These are phyloP conservation scores for Kodamaea plutei DNA, from an alignment of 1,139 yeast species.

Conservation along the genomic window DNA sequence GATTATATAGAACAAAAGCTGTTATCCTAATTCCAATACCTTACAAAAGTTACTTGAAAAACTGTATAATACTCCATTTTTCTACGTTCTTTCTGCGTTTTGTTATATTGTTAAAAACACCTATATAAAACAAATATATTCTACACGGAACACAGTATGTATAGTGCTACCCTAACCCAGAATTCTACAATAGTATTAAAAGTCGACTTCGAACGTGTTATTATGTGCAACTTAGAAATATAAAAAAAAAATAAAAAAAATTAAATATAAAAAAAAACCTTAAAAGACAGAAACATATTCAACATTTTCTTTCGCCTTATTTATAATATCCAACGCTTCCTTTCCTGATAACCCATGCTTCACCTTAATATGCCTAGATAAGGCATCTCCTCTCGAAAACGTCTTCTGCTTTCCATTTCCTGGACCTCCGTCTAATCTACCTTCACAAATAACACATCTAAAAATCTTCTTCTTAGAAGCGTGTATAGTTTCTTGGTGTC, in stretches of 20 bases:
- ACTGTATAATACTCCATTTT: no score
- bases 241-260: constrained; percentile 5
- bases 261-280: no score
- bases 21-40: neutral
- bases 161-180: neutral
- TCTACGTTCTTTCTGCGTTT: no score
- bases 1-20: neutral
- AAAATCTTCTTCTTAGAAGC: constrained; percentile 47
- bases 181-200: neutral
- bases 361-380: constrained; percentile 46
- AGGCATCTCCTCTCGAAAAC: constrained; percentile 48
- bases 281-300: constrained; percentile 46
- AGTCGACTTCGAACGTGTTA: no score
- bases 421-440: constrained; percentile 45
- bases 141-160: no score
- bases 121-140: no score
- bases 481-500: constrained; percentile 50
- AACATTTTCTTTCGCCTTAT: constrained; percentile 72
- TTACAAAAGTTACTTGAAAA: neutral
- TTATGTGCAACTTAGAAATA: no score
- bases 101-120: no score
- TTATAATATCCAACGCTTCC: constrained; percentile 57
- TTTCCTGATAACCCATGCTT: constrained; percentile 46
- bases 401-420: constrained; percentile 58
- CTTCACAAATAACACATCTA: constrained; percentile 49